These are phyloP conservation scores for Boletellus deceptivus DNA, from an alignment of 1,284 basidiomycete species.

Conservation along the genomic window DNA sequence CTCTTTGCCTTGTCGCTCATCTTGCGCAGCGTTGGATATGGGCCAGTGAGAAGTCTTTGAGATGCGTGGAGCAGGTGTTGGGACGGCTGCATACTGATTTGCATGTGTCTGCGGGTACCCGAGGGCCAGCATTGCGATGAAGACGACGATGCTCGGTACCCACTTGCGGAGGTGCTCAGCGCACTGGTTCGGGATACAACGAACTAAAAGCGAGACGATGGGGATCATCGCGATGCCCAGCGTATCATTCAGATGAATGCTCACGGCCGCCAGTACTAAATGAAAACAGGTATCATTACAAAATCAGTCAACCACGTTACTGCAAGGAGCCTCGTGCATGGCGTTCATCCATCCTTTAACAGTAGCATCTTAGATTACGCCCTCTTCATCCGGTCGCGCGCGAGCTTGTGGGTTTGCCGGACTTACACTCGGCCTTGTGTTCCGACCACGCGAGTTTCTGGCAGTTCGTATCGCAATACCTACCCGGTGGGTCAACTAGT, in stretches of 20 bases:
- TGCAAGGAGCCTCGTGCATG: too few relatives aligned
- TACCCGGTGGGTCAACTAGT: constrained; percentile 17
- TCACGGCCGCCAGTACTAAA: constrained; percentile 57
- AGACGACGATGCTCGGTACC: constrained; percentile 65
- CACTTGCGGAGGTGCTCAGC: constrained; percentile 31
- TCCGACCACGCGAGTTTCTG: constrained; percentile 48
- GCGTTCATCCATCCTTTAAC: too few relatives aligned
- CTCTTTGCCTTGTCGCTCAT: too few relatives aligned
- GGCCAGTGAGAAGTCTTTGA: too few relatives aligned
- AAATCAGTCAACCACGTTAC: too few relatives aligned
- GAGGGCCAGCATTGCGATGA: constrained; percentile 63
- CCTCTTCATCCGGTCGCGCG: too few relatives aligned
- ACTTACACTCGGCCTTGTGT: constrained; percentile 39
- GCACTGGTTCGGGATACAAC: constrained; percentile 12
- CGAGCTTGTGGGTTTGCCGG: constrained; percentile 1
- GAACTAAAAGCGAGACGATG: constrained; percentile 61
- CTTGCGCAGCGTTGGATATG: too few relatives aligned
- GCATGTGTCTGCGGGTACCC: constrained; percentile 38
- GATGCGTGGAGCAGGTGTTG: constrained; percentile 30
- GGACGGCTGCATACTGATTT: constrained; percentile 31
- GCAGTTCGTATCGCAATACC: constrained; percentile 47
- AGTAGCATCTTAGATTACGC: too few relatives aligned
- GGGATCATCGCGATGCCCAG: constrained; percentile 80
- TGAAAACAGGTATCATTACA: too few relatives aligned
- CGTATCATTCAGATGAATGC: constrained; percentile 45